phyloP scores from a whole-genome alignment of 306 rosid genomes.

The Vigna hirtella region DNA sequence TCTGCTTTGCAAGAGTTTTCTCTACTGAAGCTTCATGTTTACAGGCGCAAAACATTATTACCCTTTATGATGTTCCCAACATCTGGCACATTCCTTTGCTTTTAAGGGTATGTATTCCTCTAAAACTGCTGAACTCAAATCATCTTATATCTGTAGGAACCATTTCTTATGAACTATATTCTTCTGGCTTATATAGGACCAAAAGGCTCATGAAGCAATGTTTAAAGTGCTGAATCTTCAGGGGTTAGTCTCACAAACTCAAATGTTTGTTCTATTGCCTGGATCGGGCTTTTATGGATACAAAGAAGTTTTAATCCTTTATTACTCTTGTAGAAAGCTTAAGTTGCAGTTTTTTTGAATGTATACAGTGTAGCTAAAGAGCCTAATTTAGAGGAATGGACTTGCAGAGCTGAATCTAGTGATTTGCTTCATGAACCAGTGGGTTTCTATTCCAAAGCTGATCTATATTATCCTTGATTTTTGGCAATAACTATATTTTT shows the following conservation, averaged over 20 bases:
- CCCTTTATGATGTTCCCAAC: slow-evolving; percentile 95
- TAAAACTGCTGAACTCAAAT: slow-evolving; percentile 30
- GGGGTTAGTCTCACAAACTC: slow-evolving; percentile 59
- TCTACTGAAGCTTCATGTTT: slow-evolving; percentile 43
- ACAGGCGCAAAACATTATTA: slow-evolving; percentile 82
- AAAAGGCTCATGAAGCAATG: slow-evolving; percentile 85
- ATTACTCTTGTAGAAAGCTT: slow-evolving; percentile 34
- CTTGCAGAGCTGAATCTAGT: slow-evolving; percentile 64
- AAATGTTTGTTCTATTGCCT: slow-evolving; percentile 2
- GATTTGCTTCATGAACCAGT: slow-evolving; percentile 71
- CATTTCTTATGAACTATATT: slow-evolving; percentile 50
- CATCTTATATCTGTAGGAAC: slow-evolving; percentile 31
- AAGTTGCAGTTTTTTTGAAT: slow-evolving; percentile 16
- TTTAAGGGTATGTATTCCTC: slow-evolving; percentile 66
- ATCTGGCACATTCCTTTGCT: slow-evolving; percentile 98
- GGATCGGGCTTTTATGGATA: background rate
- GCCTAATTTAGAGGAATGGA: slow-evolving; percentile 75
- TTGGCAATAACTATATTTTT: slow-evolving; percentile 9
- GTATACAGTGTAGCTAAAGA: slow-evolving; percentile 60
- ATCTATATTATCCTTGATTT: slow-evolving; percentile 25
- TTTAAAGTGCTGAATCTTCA: slow-evolving; percentile 68
- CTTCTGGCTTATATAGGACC: slow-evolving; percentile 63
- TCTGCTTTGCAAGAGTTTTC: slow-evolving; percentile 43
- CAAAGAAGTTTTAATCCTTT: slow-evolving; percentile 16
- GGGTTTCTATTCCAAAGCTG: slow-evolving; percentile 45